Percentiles rank a stretch among this genome's conserved stretches.
These are phyloP conservation scores for Actinomortierella wolfii DNA, from an alignment of 371 early-diverging fungal genomes.

Conservation along the genomic window DNA sequence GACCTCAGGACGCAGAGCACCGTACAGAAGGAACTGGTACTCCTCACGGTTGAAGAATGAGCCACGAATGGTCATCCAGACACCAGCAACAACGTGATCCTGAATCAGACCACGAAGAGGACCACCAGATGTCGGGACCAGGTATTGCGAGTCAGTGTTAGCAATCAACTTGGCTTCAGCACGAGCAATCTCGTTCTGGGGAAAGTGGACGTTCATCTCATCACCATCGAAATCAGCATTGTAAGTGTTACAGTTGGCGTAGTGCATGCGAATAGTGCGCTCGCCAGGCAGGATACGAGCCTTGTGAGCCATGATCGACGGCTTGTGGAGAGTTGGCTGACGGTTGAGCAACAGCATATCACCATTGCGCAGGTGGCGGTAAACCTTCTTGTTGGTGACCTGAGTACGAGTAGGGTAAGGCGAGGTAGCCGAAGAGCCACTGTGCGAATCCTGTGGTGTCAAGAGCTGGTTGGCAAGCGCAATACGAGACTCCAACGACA, in stretches of 20 bases:
- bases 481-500: slow-evolving; percentile 89
- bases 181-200: slow-evolving; percentile 96
- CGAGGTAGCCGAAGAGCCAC: slow-evolving; percentile 51
- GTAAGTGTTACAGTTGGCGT: slow-evolving; percentile 97
- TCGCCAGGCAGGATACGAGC: slow-evolving; percentile 97
- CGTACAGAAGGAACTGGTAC: slow-evolving; percentile 94
- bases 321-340: slow-evolving; percentile 99
- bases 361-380: slow-evolving; percentile 96
- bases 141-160: slow-evolving; percentile 96
- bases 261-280: slow-evolving; percentile 99
- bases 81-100: slow-evolving; percentile 99
- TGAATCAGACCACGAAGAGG: slow-evolving; percentile 99
- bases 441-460: slow-evolving; percentile 75
- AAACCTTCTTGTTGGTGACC: slow-evolving; percentile 93
- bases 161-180: slow-evolving; percentile 97
- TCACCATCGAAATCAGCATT: slow-evolving; percentile 99
- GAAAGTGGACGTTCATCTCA: slow-evolving; percentile 99
- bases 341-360: slow-evolving; percentile 99
- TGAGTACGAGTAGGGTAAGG: slow-evolving; percentile 65
- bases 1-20: slow-evolving; percentile 78
- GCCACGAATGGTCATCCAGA: slow-evolving; percentile 91
- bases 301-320: slow-evolving; percentile 99
- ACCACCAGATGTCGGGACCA: slow-evolving; percentile 97
- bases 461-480: slow-evolving; percentile 96
- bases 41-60: slow-evolving; percentile 90